Base-by-base conservation (phyloP, 495 filamentous ascomycete species). In the Penicillium lividum region DNA sequence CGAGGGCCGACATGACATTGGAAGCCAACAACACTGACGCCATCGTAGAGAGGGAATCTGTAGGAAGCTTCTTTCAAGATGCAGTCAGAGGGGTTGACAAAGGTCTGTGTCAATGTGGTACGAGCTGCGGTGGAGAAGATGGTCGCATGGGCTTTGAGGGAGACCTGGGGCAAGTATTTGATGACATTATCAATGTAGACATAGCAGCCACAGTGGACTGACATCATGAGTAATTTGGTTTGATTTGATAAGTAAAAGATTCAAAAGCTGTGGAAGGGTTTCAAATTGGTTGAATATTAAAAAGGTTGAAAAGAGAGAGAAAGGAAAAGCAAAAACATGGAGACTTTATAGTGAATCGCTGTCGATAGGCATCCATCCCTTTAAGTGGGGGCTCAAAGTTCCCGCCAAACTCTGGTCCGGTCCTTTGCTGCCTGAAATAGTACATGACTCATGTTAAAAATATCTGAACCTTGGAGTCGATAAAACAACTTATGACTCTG, bases 1-100 rank as follows among this genome's bases (percentile, higher is more conserved):
- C 57, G 54, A 8, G 29, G 25, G 25, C 61, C 61, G 7, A 66
- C 54, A 3, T 25, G 53, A 28, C 65, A 62, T 18, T 59, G 15
- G 15, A 65, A 63, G 0, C 54, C 54, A 9, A 66, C 60, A 25
- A 65, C 54, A 49, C 56, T 65, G 7, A 58, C 48, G 30, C 65
- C 59, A 59, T 68, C 59, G 16, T 60, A 66, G 11, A 66, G 60
- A 38, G 64, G 64, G 2, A 64, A 66, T 0, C 15, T 42, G 49
- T 66, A 66, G 2, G 22, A 54, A 5, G 53, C 52, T 44, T 66
- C 61, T 16, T 58, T 9, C 5, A 64, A 16, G 28, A 38, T 33
- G 6, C 16, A 15, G 10, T 42, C 13, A 1, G 49, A 56, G 9
- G 60, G 47, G 27, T 66, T 66, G 34, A 43, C 28, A 33, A 64